Percentiles rank a stretch among this genome's conserved stretches.
These are phyloP conservation scores for Pythium chondricola DNA, from an alignment of 352 stramenopile genomes.

Conservation along the genomic window DNA sequence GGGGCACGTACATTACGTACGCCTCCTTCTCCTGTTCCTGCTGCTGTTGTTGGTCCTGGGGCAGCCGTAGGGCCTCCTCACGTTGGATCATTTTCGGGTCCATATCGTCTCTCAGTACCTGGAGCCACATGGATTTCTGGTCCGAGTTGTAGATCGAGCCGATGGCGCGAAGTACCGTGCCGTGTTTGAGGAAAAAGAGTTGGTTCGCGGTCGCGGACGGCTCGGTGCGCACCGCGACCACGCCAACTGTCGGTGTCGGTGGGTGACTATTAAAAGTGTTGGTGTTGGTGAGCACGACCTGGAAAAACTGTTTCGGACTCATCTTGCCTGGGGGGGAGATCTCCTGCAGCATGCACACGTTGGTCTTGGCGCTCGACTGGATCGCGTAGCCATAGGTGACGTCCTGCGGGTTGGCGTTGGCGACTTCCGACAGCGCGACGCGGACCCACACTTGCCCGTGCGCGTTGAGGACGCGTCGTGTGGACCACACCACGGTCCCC, in stretches of 20 bases:
- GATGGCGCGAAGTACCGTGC: constrained; percentile 43
- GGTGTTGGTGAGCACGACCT: constrained; percentile 21
- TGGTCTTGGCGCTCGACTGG: constrained; percentile 73
- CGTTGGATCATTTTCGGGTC: constrained; percentile 37
- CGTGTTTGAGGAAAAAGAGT: constrained; percentile 46
- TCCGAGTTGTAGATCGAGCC: constrained; percentile 44
- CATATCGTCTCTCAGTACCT: constrained; percentile 49
- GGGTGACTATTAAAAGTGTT: too few relatives aligned
- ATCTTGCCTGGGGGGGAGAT: constrained; percentile 53
- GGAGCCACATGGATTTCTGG: constrained; percentile 51
- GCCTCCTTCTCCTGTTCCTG: constrained; percentile 23
- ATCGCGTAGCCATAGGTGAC: constrained; percentile 60
- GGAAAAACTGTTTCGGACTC: constrained; percentile 49
- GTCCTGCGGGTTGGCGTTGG: constrained; percentile 28
- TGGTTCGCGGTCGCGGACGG: constrained; percentile 33
- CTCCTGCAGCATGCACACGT: constrained; percentile 70
- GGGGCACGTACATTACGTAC: constrained; percentile 52
- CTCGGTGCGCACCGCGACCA: constrained; percentile 28
- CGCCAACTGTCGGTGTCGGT: too few relatives aligned
- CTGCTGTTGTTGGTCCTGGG: constrained; percentile 20
- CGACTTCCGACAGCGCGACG: constrained; percentile 24
- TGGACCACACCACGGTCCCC: constrained; percentile 47
- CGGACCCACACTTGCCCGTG: constrained; percentile 64
- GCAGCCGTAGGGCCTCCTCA: constrained; percentile 20
- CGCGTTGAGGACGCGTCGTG: constrained; percentile 41